Evolutionary conservation across 225 moss, liverwort and hornwort genomes (phyloP).

Genomic region (Marchantia polymorpha): DNA sequence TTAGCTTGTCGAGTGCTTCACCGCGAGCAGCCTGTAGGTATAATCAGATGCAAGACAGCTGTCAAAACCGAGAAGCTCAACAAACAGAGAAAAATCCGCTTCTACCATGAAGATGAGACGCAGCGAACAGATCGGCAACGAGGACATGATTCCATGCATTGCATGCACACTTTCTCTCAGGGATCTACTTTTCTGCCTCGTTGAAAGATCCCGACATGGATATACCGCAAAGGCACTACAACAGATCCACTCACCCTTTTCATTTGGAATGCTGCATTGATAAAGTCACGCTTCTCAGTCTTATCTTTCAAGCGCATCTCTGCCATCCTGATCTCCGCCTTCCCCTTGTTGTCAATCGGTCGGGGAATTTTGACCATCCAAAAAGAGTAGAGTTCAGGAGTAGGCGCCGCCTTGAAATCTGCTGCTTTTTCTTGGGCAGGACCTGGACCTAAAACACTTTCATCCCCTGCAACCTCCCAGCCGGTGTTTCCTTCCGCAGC

Average conservation of each 20-base stretch:
- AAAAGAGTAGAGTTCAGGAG: constrained; percentile 42
- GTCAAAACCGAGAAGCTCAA: not conserved
- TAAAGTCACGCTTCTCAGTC: constrained; percentile 50
- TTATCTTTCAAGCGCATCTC: constrained; percentile 55
- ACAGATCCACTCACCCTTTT: constrained; percentile 35
- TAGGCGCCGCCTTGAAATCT: constrained; percentile 23
- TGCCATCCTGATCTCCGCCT: constrained; percentile 49
- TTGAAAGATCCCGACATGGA: not conserved
- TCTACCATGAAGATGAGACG: not conserved
- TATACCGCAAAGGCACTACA: not conserved
- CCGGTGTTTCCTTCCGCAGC: constrained; percentile 21
- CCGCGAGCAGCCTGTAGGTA: constrained; percentile 38
- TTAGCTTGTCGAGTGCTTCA: constrained; percentile 57
- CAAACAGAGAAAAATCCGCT: not conserved
- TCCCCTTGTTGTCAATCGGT: constrained; percentile 45
- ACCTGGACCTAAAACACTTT: constrained; percentile 35
- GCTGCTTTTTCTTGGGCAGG: constrained; percentile 22
- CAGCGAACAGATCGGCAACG: not conserved
- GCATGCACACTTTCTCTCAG: not conserved
- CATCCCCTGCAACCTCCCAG: constrained; percentile 33
- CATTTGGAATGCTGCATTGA: constrained; percentile 49
- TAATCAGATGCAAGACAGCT: not conserved
- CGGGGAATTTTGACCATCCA: constrained; percentile 62
- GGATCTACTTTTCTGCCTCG: not conserved
- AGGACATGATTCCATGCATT: not conserved